phyloP scores from a whole-genome alignment of 805 yeast species.

The Lachancea sp. region DNA sequence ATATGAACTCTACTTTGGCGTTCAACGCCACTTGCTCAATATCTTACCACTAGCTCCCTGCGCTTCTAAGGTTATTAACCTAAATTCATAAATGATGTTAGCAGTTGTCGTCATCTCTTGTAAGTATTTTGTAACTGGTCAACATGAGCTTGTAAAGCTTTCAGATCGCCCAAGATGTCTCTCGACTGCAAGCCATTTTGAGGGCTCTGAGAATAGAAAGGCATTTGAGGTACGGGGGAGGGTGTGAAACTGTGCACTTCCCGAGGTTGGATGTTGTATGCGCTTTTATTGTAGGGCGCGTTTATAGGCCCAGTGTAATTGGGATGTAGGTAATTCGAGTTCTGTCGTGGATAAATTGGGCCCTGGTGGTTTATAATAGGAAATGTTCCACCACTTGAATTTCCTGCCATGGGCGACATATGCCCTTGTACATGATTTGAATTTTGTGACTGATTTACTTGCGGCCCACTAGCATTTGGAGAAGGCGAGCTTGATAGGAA shows the following conservation, averaged over 20 bases:
- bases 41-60: not conserved
- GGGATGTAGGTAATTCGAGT: constrained; percentile 6
- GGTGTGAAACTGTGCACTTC: constrained; percentile 9
- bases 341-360: not conserved
- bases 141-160: constrained; percentile 64
- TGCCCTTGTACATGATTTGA: not conserved
- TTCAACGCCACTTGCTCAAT: not conserved
- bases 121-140: constrained; percentile 41
- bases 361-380: constrained; percentile 9
- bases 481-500: constrained; percentile 28
- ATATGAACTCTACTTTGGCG: not conserved
- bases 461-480: constrained; percentile 18
- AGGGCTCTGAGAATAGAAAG: constrained; percentile 11
- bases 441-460: not conserved
- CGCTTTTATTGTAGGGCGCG: constrained; percentile 10
- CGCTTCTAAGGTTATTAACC: not conserved
- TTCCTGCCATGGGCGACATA: constrained; percentile 2
- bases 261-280: not conserved
- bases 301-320: constrained; percentile 12
- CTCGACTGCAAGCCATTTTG: constrained; percentile 13
- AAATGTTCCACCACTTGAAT: not conserved
- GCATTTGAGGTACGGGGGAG: constrained; percentile 23
- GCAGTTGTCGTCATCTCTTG: constrained; percentile 8
- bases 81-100: not conserved
- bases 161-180: constrained; percentile 57